Percentiles rank a stretch among this genome's conserved stretches.
phyloP scores from a whole-genome alignment of 2,329 filamentous ascomycete species.

The Fusarium buxicola region DNA sequence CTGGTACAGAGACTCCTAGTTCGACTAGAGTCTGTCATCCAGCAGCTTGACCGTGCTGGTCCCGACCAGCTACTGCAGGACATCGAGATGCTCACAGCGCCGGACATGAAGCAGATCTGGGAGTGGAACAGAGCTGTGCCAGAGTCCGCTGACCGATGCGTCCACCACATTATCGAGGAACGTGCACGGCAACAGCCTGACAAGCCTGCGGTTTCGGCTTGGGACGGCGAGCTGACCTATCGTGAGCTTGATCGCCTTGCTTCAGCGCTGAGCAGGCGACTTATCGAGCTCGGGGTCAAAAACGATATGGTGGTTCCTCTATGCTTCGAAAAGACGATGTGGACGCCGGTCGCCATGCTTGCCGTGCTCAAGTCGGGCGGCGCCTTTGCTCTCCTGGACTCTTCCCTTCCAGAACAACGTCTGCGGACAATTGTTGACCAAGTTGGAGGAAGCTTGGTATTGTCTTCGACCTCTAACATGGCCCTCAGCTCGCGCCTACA shows the following conservation, averaged over 20 bases:
- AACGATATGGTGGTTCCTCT: too few relatives aligned
- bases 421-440: too few relatives aligned
- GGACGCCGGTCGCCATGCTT: too few relatives aligned
- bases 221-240: slow-evolving; percentile 21
- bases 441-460: too few relatives aligned
- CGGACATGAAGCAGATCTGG: neutral
- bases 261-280: neutral
- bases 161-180: neutral
- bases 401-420: too few relatives aligned
- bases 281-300: too few relatives aligned
- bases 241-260: neutral
- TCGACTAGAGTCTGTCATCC: neutral
- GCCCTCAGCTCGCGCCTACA: too few relatives aligned
- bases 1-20: neutral
- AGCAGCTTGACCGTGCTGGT: neutral
- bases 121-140: neutral
- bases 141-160: neutral
- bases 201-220: neutral
- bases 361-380: too few relatives aligned
- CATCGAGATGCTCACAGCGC: neutral
- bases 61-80: neutral
- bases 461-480: too few relatives aligned
- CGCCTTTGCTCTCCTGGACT: too few relatives aligned
- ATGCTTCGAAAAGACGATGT: too few relatives aligned
- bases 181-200: neutral